phyloP scores from a whole-genome alignment of 2,329 filamentous ascomycete genomes.

The Botrytis paeoniae region DNA sequence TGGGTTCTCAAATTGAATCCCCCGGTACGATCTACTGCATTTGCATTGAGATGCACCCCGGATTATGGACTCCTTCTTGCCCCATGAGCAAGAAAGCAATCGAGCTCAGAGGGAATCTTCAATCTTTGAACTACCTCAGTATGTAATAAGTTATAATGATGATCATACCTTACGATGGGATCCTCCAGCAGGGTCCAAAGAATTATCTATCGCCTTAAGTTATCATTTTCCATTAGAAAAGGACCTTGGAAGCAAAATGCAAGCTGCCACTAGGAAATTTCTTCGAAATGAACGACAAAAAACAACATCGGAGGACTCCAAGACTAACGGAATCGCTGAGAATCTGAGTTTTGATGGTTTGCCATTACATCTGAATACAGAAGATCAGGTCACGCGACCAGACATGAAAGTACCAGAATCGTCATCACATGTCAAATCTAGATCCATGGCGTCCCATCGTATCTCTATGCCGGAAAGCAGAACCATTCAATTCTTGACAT shows the following conservation, averaged over 20 bases:
- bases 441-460: slow-evolving; percentile 4
- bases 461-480: slow-evolving; percentile 14
- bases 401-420: slow-evolving; percentile 1
- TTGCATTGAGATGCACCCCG: slow-evolving; percentile 15
- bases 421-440: slow-evolving; percentile 10
- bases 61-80: slow-evolving; percentile 7
- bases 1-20: background rate
- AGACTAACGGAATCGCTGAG: background rate
- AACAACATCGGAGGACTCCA: background rate
- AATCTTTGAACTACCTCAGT: slow-evolving; percentile 21
- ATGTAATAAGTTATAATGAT: slow-evolving; percentile 22
- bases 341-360: slow-evolving; percentile 1
- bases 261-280: slow-evolving; percentile 24
- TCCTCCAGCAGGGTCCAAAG: slow-evolving; percentile 23
- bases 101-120: slow-evolving; percentile 18
- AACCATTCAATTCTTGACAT: slow-evolving; percentile 16
- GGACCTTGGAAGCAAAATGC: slow-evolving; percentile 26
- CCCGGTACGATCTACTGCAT: background rate
- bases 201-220: slow-evolving; percentile 27
- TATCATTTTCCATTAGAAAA: slow-evolving; percentile 26
- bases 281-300: slow-evolving; percentile 17
- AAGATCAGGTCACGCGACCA: slow-evolving; percentile 10
- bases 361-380: slow-evolving; percentile 2
- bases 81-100: slow-evolving; percentile 10
- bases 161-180: slow-evolving; percentile 26